phyloP scores from a whole-genome alignment of 257 asterid genomes.

The Ilex asprella region DNA sequence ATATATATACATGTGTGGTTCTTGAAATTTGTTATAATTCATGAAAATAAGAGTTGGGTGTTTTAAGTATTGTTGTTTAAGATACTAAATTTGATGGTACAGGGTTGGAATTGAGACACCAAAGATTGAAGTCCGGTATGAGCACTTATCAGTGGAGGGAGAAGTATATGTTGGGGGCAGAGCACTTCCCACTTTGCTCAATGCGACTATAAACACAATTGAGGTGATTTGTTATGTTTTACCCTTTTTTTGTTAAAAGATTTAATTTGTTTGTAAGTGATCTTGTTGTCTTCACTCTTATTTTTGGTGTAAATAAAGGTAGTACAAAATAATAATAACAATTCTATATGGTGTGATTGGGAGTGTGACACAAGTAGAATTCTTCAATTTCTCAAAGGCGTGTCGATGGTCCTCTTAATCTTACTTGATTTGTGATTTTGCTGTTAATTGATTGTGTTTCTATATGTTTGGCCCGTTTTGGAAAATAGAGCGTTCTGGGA shows the following conservation, averaged over 20 bases:
- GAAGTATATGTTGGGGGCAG: slow-evolving; percentile 28
- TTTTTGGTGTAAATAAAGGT: too few species aligned
- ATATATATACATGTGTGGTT: background rate
- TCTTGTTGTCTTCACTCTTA: background rate
- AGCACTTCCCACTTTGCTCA: slow-evolving; percentile 31
- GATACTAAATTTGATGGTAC: background rate
- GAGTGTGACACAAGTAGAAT: too few species aligned
- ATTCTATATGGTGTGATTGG: too few species aligned
- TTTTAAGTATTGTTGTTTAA: background rate
- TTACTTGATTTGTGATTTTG: background rate
- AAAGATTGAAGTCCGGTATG: slow-evolving; percentile 28
- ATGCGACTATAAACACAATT: slow-evolving; percentile 18
- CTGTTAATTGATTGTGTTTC: background rate
- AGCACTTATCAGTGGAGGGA: slow-evolving; percentile 29
- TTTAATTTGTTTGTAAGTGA: background rate
- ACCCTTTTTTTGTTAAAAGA: background rate
- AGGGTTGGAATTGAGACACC: slow-evolving; percentile 31
- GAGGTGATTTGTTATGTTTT: slow-evolving; percentile 17
- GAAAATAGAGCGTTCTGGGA: slow-evolving; percentile 22
- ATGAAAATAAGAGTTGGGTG: background rate
- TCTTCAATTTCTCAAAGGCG: too few species aligned
- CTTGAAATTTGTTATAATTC: background rate
- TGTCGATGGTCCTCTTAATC: too few species aligned
- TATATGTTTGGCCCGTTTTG: background rate
- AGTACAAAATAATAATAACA: too few species aligned